A percentile compares a stretch with the other conserved stretches of the same genome.
These are phyloP conservation scores for Epichloe bromicola DNA, from an alignment of 2,329 filamentous ascomycete genomes.

Conservation along the genomic window DNA sequence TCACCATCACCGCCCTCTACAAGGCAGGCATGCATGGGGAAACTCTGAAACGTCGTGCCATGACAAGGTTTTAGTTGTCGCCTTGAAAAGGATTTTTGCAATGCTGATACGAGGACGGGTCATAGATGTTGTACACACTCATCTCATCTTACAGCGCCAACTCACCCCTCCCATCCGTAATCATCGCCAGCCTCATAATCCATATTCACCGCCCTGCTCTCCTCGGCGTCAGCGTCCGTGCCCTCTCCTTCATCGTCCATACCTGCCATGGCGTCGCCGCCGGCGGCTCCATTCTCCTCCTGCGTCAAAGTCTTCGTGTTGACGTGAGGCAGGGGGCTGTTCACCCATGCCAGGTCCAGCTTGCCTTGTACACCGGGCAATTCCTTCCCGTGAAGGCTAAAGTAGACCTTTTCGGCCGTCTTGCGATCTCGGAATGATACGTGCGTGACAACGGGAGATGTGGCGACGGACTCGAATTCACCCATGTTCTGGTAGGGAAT, in stretches of 20 bases:
- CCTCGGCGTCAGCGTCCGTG: slow-evolving; percentile 9
- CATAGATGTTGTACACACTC: no score
- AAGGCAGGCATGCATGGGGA: no score
- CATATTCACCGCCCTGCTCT: slow-evolving; percentile 26
- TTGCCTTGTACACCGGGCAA: slow-evolving; percentile 50
- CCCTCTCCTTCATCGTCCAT: slow-evolving; percentile 13
- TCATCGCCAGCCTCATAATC: slow-evolving; percentile 39
- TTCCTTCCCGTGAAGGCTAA: slow-evolving; percentile 39
- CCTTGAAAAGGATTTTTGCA: no score
- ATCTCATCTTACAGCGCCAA: neutral
- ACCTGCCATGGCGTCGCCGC: slow-evolving; percentile 15
- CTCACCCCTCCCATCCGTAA: slow-evolving; percentile 24
- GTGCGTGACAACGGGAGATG: slow-evolving; percentile 31
- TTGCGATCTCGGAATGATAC: slow-evolving; percentile 55
- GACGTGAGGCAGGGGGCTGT: slow-evolving; percentile 14
- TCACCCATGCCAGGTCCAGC: slow-evolving; percentile 53
- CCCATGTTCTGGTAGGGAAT: slow-evolving; percentile 38
- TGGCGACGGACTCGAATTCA: slow-evolving; percentile 46
- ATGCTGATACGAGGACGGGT: no score
- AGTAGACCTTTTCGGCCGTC: slow-evolving; percentile 58
- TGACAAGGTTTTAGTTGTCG: no score
- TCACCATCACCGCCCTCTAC: no score
- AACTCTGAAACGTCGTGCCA: no score
- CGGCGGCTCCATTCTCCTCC: neutral
- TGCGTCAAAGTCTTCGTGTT: slow-evolving; percentile 5